Conservation (phyloP, 73 alveolate genomes). For the Symbiodinium natans region DNA sequence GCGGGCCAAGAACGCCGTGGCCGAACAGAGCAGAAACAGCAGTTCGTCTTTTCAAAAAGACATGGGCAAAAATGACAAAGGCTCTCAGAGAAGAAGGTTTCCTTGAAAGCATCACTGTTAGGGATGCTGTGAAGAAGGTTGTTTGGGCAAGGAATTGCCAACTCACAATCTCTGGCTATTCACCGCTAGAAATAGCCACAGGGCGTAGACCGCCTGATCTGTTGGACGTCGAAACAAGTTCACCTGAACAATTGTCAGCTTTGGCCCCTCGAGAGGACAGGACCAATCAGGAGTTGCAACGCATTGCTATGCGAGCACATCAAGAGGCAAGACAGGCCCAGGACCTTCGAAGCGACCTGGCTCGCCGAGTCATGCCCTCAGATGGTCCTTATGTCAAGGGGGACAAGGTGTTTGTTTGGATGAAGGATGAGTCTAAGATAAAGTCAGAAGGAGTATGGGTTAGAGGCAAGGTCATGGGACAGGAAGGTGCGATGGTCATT, state of each 20-base stretch:
- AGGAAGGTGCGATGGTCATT: not conserved
- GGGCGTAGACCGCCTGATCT: too few species aligned
- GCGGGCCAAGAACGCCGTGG: not conserved
- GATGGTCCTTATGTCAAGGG: too few species aligned
- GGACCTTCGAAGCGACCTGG: too few species aligned
- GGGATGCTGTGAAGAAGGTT: not conserved
- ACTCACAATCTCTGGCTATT: not conserved
- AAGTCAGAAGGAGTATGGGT: not conserved
- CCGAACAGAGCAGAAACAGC: constrained; percentile 31
- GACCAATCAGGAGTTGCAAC: not conserved
- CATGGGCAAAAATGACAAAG: not conserved
- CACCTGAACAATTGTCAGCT: not conserved
- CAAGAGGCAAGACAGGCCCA: too few species aligned
- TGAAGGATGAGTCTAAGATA: too few species aligned
- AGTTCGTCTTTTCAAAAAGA: not conserved
- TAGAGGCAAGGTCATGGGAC: not conserved
- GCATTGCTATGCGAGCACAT: too few species aligned
- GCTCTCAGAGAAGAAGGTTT: not conserved
- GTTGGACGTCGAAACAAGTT: too few species aligned
- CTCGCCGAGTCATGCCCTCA: too few species aligned
- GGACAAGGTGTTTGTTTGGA: too few species aligned
- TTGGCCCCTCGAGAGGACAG: not conserved
- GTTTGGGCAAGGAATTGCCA: constrained; percentile 33
- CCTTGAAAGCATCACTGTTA: not conserved
- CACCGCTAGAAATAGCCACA: too few species aligned